Conservation (phyloP, 495 filamentous ascomycete genomes). For the Umbilicaria muhlenbergii region DNA sequence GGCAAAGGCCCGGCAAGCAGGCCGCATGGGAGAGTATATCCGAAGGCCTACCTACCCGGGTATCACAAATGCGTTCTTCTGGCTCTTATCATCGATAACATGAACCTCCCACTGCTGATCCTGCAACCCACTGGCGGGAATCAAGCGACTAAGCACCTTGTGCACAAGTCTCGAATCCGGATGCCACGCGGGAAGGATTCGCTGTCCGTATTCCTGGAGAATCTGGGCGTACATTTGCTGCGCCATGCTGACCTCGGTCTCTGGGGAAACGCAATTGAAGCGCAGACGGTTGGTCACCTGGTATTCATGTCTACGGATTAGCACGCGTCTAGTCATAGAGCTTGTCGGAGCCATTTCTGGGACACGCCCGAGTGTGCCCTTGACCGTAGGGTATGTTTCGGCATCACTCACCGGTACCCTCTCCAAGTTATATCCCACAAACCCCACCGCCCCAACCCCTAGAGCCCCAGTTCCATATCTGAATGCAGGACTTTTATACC, state of each 20-base stretch:
- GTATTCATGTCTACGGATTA: not conserved
- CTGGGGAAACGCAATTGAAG: conserved; percentile 58
- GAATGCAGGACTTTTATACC: conserved; percentile 5
- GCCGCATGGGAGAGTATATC: not conserved
- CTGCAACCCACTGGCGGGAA: conserved; percentile 49
- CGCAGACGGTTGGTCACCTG: conserved; percentile 54
- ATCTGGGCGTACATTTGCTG: conserved; percentile 33
- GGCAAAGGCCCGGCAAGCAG: not conserved
- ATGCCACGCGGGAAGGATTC: conserved; percentile 36
- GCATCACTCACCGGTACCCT: conserved; percentile 43
- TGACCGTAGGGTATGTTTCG: not conserved
- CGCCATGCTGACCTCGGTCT: conserved; percentile 37
- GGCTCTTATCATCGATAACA: conserved; percentile 56
- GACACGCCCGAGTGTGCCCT: not conserved
- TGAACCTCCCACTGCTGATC: conserved; percentile 64
- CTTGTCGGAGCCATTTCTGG: not conserved
- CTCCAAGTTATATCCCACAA: conserved; percentile 64
- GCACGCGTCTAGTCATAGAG: not conserved
- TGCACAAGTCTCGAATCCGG: conserved; percentile 39
- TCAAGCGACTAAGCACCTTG: conserved; percentile 52
- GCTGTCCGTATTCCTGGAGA: conserved; percentile 27
- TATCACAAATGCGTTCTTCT: conserved; percentile 74
- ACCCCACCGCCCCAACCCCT: conserved; percentile 21
- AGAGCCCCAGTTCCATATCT: conserved; percentile 9
- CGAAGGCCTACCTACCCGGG: conserved; percentile 38